These are phyloP conservation scores for Fistulifera solaris DNA, from an alignment of 108 stramenopile genomes.

Conservation along the genomic window DNA sequence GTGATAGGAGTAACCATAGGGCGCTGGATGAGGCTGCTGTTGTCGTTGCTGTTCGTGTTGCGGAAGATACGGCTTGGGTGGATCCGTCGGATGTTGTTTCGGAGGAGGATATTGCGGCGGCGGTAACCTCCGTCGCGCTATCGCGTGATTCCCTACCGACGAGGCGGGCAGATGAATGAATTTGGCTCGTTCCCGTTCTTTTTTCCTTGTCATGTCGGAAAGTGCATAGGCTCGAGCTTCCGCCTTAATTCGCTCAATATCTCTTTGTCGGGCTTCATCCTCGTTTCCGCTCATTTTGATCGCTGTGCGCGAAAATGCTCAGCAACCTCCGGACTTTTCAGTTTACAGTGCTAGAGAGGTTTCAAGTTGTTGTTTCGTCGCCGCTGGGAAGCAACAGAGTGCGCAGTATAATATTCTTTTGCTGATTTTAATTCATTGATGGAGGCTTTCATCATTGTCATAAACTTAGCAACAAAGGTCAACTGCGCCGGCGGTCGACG, in stretches of 20 bases:
- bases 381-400: too few relatives aligned
- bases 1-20: neutral
- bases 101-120: neutral
- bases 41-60: conserved; percentile 5
- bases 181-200: neutral
- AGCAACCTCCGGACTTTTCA: too few relatives aligned
- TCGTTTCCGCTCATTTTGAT: too few relatives aligned
- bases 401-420: too few relatives aligned
- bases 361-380: too few relatives aligned
- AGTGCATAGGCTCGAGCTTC: conserved; percentile 1
- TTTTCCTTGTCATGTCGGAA: neutral
- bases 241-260: neutral
- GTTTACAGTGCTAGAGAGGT: too few relatives aligned
- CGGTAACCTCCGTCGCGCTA: neutral
- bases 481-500: too few relatives aligned
- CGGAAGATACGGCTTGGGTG: neutral
- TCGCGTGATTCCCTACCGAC: neutral
- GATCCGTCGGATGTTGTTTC: conserved; percentile 2
- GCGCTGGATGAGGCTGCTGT: neutral
- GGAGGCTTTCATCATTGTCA: too few relatives aligned
- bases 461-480: too few relatives aligned
- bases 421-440: too few relatives aligned
- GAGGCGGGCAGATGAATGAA: neutral
- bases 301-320: too few relatives aligned
- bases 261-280: too few relatives aligned